These are phyloP conservation scores for Mortierella claussenii DNA, from an alignment of 192 early-diverging fungal genomes.

Conservation along the genomic window DNA sequence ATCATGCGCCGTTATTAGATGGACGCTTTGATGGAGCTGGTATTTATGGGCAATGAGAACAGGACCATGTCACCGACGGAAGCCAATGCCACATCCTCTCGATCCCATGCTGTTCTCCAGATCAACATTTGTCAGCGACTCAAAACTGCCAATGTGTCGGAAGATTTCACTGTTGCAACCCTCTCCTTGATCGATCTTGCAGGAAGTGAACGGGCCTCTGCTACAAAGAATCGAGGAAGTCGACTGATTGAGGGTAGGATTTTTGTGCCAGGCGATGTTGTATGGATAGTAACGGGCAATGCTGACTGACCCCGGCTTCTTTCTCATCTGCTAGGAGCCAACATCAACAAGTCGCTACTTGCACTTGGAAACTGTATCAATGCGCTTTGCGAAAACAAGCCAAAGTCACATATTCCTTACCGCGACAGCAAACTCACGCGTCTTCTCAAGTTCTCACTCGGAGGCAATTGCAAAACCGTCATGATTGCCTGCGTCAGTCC, in stretches of 20 bases:
- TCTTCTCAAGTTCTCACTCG: conserved; percentile 94
- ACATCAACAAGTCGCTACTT: conserved; percentile 94
- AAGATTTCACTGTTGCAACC: conserved; percentile 60
- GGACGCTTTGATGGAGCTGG: conserved; percentile 74
- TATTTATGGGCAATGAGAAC: conserved; percentile 71
- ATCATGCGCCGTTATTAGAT: conserved; percentile 53
- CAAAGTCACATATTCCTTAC: conserved; percentile 90
- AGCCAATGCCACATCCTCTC: conserved; percentile 91
- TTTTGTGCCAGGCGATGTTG: too few species aligned
- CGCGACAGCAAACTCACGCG: conserved; percentile 98
- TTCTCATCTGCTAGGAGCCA: conserved; percentile 80
- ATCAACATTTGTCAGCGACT: conserved; percentile 36
- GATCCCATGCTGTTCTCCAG: conserved; percentile 88
- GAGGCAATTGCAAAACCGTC: conserved; percentile 95
- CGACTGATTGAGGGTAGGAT: conserved; percentile 78
- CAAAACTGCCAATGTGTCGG: conserved; percentile 45
- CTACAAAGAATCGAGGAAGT: conserved; percentile 87
- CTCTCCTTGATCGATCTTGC: conserved; percentile 96
- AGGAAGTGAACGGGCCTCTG: conserved; percentile 94
- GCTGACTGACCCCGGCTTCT: too few species aligned
- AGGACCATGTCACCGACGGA: conserved; percentile 88
- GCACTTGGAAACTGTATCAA: conserved; percentile 98
- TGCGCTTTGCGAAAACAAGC: conserved; percentile 86
- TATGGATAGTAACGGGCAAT: too few species aligned
- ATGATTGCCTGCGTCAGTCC: conserved; percentile 96